A percentile compares a stretch with the other conserved stretches of the same genome.
These are phyloP conservation scores for Trametes cingulata DNA, from an alignment of 768 basidiomycete genomes.

Conservation along the genomic window DNA sequence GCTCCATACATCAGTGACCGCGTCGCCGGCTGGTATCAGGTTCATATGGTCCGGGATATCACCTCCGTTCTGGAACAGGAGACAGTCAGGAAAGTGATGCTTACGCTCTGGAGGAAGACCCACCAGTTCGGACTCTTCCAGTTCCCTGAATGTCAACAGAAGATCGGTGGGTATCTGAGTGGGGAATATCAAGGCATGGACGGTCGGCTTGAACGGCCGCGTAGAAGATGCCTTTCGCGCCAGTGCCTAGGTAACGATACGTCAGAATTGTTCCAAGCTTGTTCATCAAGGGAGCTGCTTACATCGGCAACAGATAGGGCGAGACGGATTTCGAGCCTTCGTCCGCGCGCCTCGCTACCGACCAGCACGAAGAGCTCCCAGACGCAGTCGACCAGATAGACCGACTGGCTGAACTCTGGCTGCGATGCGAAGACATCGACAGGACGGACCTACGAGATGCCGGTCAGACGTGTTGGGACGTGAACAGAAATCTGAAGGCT, in stretches of 20 bases:
- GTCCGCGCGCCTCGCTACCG: conserved; percentile 61
- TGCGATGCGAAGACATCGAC: conserved; percentile 48
- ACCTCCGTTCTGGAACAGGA: conserved; percentile 41
- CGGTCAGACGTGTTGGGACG: not conserved
- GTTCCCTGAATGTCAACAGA: conserved; percentile 61
- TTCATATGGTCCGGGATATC: conserved; percentile 77
- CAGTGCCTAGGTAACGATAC: conserved; percentile 45
- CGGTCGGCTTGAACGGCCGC: conserved; percentile 69
- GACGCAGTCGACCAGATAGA: conserved; percentile 72
- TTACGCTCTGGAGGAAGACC: conserved; percentile 25
- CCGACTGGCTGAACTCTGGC: conserved; percentile 40
- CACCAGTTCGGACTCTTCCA: conserved; percentile 66
- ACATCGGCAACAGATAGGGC: conserved; percentile 63
- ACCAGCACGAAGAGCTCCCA: conserved; percentile 83
- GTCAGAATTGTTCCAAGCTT: not conserved
- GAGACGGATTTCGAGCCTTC: conserved; percentile 59
- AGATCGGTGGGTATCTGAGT: conserved; percentile 75
- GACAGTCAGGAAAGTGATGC: not conserved
- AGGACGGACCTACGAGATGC: conserved; percentile 43
- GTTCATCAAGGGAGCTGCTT: conserved; percentile 12
- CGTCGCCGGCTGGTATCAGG: conserved; percentile 57
- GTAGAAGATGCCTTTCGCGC: conserved; percentile 49
- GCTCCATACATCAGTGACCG: conserved; percentile 57
- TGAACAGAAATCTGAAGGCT: conserved; percentile 31
- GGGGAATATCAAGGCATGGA: conserved; percentile 74